Evolutionary conservation across 2,329 filamentous ascomycete species (phyloP).

Genomic region (Talaromyces albobiverticillius): DNA sequence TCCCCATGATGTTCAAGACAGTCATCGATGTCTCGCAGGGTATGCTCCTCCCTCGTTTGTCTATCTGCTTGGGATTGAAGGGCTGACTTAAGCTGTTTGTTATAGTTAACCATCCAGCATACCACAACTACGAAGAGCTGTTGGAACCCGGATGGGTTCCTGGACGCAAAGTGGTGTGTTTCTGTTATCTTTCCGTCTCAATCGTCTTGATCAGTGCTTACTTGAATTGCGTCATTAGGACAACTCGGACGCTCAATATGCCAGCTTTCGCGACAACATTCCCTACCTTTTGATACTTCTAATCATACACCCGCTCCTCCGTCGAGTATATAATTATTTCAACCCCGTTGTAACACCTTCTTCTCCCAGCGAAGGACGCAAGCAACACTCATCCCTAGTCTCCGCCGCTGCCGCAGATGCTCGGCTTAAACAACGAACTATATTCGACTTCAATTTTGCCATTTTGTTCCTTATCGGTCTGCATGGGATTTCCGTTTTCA

Average conservation of each 20-base stretch:
- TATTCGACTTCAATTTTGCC: constrained; percentile 82
- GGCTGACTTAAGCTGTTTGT: neutral
- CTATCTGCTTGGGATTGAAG: neutral
- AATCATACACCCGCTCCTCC: constrained; percentile 73
- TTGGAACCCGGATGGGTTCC: constrained; percentile 86
- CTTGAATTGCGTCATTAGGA: constrained; percentile 56
- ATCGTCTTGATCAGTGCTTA: neutral
- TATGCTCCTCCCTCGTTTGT: constrained; percentile 39
- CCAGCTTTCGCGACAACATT: constrained; percentile 78
- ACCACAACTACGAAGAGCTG: constrained; percentile 66
- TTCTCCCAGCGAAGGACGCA: constrained; percentile 2
- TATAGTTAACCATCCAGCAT: constrained; percentile 65
- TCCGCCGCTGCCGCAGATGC: constrained; percentile 46
- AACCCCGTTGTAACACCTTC: constrained; percentile 27
- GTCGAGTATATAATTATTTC: constrained; percentile 65
- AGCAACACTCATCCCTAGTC: constrained; percentile 17
- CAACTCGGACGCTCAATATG: constrained; percentile 84
- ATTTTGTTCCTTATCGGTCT: constrained; percentile 72
- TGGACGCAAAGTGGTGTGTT: constrained; percentile 82
- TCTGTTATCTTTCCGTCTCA: constrained; percentile 48
- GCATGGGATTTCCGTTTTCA: constrained; percentile 81
- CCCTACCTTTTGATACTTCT: constrained; percentile 75
- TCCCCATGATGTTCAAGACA: constrained; percentile 90
- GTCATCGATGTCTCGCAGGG: constrained; percentile 81
- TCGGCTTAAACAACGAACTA: constrained; percentile 66